A percentile compares a stretch with the other conserved stretches of the same genome.
Conservation (phyloP, 306 rosid genomes). For the Arachis hypogaea region DNA sequence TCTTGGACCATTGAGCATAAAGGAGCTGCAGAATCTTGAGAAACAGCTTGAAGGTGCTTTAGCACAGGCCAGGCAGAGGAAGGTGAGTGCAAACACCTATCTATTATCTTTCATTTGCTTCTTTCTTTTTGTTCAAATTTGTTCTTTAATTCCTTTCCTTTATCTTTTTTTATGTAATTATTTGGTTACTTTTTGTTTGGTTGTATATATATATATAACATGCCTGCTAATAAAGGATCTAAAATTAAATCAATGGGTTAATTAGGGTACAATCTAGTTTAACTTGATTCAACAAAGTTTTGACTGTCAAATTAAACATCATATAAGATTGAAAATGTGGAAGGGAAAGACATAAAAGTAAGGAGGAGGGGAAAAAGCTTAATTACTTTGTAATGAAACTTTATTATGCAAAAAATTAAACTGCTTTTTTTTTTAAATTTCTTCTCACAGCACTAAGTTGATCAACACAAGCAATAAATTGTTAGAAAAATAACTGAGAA, state of each 20-base stretch:
- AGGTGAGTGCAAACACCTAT: conserved; percentile 44
- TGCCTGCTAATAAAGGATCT: not conserved
- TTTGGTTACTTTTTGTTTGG: not conserved
- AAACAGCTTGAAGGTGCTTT: conserved; percentile 91
- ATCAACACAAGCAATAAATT: too few species aligned
- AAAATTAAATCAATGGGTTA: not conserved
- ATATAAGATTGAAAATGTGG: not conserved
- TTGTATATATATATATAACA: not conserved
- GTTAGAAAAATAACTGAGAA: too few species aligned
- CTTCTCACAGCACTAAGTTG: not conserved
- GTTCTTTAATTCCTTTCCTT: too few species aligned
- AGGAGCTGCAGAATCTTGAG: conserved; percentile 87
- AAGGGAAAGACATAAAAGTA: too few species aligned
- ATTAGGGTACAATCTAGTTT: too few species aligned
- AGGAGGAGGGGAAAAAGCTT: not conserved
- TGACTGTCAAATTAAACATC: not conserved
- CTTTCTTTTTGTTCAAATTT: too few species aligned
- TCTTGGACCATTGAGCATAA: conserved; percentile 84
- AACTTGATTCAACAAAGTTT: too few species aligned
- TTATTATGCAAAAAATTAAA: not conserved
- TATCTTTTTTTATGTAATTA: too few species aligned
- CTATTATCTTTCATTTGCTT: not conserved
- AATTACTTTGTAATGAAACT: not conserved
- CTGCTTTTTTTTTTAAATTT: not conserved
- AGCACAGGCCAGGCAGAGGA: conserved; percentile 84